Evolutionary conservation across 768 basidiomycete species (phyloP), one percentile per base, ranked within the genome.

Genomic region (Filobasidium wieringae): DNA sequence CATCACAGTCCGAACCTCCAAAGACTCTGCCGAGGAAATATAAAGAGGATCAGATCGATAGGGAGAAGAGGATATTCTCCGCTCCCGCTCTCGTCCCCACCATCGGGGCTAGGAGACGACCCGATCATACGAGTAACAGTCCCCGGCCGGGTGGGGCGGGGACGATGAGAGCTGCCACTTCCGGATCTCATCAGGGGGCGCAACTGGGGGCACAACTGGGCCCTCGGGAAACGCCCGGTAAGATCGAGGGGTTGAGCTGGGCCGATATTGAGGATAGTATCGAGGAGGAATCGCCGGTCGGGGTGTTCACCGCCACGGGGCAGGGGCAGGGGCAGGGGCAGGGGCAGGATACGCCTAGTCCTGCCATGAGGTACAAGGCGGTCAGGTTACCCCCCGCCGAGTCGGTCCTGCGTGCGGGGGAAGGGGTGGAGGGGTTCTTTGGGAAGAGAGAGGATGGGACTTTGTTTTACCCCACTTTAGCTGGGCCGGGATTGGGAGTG

Each of bases 321-420:
- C 4, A 17, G 17, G 37, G 37, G 43, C 5, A 17, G 7, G 4
- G 29, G 17, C 15, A 47, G 29, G 7, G 43, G 24, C 14, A 47
- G 43, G 43, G 22, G 17, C 43, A 47, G 19, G 43, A 47, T 47
- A 47, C 43, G 17, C 43, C 43, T 24, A 47, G 43, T 24, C 43
- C 43, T 19, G 43, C 43, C 15, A 47, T 47, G 43, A 47, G 43
- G 43, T 47, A 47, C 43, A 47, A 47, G 43, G 43, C 43, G 14
- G 22, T 22, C 15, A 47, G 43, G 43, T 24, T 47, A 27, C 43
- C 43, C 14, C n/a, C 43, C 2, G 43, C 43, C 4, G 22, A 19
- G 43, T 19, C 11, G 14, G 43, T 4, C 14, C 43, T 26, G 15
- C 29, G 14, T 24, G n/a, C 19, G 24, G 22, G 43, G 11, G 43